These are phyloP conservation scores for Abelmoschus esculentus DNA, from an alignment of 345 rosid species.

Conservation along the genomic window DNA sequence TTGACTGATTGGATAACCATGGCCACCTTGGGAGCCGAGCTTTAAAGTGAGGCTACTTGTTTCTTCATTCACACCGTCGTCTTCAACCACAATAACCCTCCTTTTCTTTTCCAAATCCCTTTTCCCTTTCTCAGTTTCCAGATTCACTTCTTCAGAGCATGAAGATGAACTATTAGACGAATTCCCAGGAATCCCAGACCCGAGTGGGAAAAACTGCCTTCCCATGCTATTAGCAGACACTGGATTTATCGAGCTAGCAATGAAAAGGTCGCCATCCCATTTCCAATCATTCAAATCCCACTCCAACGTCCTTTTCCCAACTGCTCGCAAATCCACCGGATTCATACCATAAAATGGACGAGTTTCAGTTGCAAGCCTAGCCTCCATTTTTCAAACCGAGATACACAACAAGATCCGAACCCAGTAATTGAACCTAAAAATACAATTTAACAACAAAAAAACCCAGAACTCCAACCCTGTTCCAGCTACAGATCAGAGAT, in stretches of 20 bases:
- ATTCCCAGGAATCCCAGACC: slow-evolving; percentile 29
- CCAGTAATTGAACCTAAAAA: too few relatives aligned
- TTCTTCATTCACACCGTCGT: slow-evolving; percentile 32
- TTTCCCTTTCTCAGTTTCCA: slow-evolving; percentile 37
- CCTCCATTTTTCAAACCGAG: slow-evolving; percentile 51
- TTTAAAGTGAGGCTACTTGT: slow-evolving; percentile 54
- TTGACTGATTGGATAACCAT: slow-evolving; percentile 38
- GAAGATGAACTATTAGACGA: slow-evolving; percentile 76
- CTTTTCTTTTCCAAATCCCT: slow-evolving; percentile 68
- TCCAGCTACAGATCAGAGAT: too few relatives aligned
- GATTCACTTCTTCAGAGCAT: slow-evolving; percentile 70
- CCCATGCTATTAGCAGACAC: too few relatives aligned
- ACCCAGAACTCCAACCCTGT: too few relatives aligned
- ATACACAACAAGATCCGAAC: too few relatives aligned
- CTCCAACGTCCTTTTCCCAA: too few relatives aligned
- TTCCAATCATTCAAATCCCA: slow-evolving; percentile 53
- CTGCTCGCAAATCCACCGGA: too few relatives aligned
- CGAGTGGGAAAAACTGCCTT: too few relatives aligned
- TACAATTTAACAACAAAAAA: too few relatives aligned
- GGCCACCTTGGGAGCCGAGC: slow-evolving; percentile 61
- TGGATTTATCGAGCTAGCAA: too few relatives aligned
- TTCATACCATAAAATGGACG: slow-evolving; percentile 37
- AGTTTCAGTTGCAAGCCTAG: slow-evolving; percentile 57
- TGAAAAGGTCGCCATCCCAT: slow-evolving; percentile 44
- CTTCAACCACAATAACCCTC: slow-evolving; percentile 57